These are phyloP conservation scores for Monosporascus sp. DNA, from an alignment of 2,329 filamentous ascomycete species.

Conservation along the genomic window DNA sequence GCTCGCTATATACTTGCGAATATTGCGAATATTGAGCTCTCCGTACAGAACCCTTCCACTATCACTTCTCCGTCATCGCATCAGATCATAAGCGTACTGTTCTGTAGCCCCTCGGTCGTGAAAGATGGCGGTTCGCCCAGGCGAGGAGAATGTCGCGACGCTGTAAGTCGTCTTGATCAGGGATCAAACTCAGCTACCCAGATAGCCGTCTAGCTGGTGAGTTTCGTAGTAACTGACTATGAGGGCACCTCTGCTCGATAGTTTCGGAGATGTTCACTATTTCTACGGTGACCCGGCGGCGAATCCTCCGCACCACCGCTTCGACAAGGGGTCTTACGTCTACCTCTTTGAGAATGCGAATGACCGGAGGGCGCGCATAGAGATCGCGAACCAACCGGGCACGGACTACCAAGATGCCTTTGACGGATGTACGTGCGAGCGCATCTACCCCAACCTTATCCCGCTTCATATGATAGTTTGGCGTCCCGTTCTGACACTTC, in stretches of 20 bases:
- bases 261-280: conserved; percentile 75
- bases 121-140: conserved; percentile 39
- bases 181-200: background rate
- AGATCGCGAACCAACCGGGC: conserved; percentile 70
- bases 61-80: no score
- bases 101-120: background rate
- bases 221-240: conserved; percentile 18
- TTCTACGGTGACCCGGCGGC: conserved; percentile 64
- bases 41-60: background rate
- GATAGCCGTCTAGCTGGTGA: background rate
- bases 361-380: conserved; percentile 63
- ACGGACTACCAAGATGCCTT: conserved; percentile 76
- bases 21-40: background rate
- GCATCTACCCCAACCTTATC: background rate
- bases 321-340: conserved; percentile 74
- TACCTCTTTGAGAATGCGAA: conserved; percentile 72
- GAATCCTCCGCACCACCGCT: conserved; percentile 71
- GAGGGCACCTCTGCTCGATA: conserved; percentile 26
- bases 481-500: background rate
- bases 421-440: conserved; percentile 58
- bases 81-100: no score
- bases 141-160: conserved; percentile 43
- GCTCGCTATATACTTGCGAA: no score
- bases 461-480: background rate
- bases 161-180: conserved; percentile 30